Evolutionary conservation across 441 rosid species (phyloP), one percentile per base, ranked within the genome.

Genomic region (Gossypium schwendimanii): DNA sequence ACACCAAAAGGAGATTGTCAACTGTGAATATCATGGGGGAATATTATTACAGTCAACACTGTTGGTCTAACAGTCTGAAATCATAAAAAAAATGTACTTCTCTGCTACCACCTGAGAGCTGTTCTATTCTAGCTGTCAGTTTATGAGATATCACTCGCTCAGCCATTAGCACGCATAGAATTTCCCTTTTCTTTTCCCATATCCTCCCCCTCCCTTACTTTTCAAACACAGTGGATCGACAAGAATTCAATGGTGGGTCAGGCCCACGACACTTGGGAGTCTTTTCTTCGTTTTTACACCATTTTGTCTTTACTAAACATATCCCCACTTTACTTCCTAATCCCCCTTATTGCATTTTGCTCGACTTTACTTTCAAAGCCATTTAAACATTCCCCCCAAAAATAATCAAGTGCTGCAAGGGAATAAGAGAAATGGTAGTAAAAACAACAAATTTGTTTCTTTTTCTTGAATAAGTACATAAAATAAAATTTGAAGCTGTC

Each of bases 191-290:
- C 64, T 58, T 24, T 28, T 24, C 17, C 58, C 33, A 53, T 50
- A 45, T 23, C 20, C 44, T 31, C 36, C 36, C 36, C 36, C 7
- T 31, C 7, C 7, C 7, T 31, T 31, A 31, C 76, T 61, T 73
- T 63, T 52, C 44, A 26, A 44, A 17, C 8, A 57, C 70, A 63
- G 36, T 61, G 53, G 65, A 74, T 60, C 53, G 80, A 81, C 84
- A 77, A 79, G 77, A 75, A 79, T 81, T 78, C 84, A 76, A 74
- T 36, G 75, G 82, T 74, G 82, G 86, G 86, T 60, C 86, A 79
- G 63, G 20, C 10, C 11, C 0, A 55, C 53, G 61, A 20, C 70
- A 61, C 58, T 74, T 24, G 31, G 41, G 4, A 2, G 67, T 70
- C 82, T 57, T 61, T 49, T 59, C 45, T 49, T 60, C 47, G 61